These are phyloP conservation scores for Eucalyptus curtisii DNA, from an alignment of 345 rosid species.

Conservation along the genomic window DNA sequence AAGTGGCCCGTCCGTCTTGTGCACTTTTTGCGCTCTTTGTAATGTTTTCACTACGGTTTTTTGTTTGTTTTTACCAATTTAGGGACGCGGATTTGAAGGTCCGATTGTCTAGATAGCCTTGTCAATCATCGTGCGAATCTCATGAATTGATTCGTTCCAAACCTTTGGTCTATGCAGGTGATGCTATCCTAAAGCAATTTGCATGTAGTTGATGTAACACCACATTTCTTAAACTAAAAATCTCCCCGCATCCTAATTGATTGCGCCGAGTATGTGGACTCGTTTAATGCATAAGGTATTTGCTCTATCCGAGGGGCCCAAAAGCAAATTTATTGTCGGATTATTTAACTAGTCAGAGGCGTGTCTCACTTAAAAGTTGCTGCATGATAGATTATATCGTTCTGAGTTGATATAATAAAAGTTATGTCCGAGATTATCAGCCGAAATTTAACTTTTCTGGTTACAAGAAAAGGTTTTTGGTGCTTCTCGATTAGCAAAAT, in stretches of 20 bases:
- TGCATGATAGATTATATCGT: rapidly evolving
- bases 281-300: not conserved
- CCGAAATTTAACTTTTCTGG: not conserved
- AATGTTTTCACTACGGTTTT: not conserved
- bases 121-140: not conserved
- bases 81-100: not conserved
- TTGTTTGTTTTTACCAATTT: not conserved
- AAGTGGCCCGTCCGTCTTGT: not conserved
- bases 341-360: rapidly evolving
- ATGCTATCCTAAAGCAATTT: not conserved
- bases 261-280: not conserved
- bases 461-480: not conserved
- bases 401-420: not conserved
- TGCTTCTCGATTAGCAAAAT: not conserved
- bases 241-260: too few species aligned
- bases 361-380: rapidly evolving
- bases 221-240: too few species aligned
- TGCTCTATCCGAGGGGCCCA: not conserved
- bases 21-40: not conserved
- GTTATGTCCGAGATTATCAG: not conserved
- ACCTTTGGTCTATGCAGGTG: rapidly evolving
- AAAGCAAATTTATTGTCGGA: not conserved
- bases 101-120: not conserved
- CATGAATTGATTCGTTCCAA: not conserved
- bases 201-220: not conserved